Base-by-base conservation (phyloP, 805 yeast genomes). In the Kazachstania bromeliacearum region DNA sequence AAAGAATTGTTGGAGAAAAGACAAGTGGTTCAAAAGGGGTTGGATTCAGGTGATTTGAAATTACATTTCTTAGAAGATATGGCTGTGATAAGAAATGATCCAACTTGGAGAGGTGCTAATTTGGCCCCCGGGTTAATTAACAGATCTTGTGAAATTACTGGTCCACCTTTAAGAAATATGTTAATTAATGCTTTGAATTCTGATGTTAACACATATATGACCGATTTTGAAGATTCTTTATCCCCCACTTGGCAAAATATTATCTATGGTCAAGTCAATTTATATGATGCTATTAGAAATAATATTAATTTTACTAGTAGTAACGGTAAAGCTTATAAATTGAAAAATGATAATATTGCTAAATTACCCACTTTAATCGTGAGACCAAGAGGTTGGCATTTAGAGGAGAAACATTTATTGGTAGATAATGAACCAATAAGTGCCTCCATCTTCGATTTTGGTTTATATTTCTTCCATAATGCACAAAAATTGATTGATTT, bases 351-450 rank as follows among this genome's bases (percentile, higher is more conserved):
- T 53, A 67, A 43, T 2, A 45, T 57, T 28, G 36, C 43, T 4
- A 35, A 54, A 15, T 43, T 79, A 35, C 89, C 89, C 42, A 82
- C 87, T 30, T 63, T 82, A 57, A 79, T 82, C 57, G 87, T 81
- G 38, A 74, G 94, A 66, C 94, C 94, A 54, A 73, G 94, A 66
- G 92, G 94, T 34, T 81, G 89, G 88, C 94, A 82, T 59, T 70
- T 82, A 73, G 76, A 67, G 24, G 94, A 82, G 56, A 70, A 71
- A 57, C 94, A 82, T 53, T 66, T 82, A 33, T 51, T 68, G 34
- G 73, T 81, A 40, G 88, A 79, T 54, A 82, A 78, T 40, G 84
- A 78, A 59, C 85, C 88, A 35, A 75, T 82, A 32, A 68, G 79
- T 40, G 92, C 85, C 20, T 83, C 87, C 24, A 68, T 82, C 41